Conservation (phyloP, 116 monocot genomes). For the Cymodocea nodosa region DNA sequence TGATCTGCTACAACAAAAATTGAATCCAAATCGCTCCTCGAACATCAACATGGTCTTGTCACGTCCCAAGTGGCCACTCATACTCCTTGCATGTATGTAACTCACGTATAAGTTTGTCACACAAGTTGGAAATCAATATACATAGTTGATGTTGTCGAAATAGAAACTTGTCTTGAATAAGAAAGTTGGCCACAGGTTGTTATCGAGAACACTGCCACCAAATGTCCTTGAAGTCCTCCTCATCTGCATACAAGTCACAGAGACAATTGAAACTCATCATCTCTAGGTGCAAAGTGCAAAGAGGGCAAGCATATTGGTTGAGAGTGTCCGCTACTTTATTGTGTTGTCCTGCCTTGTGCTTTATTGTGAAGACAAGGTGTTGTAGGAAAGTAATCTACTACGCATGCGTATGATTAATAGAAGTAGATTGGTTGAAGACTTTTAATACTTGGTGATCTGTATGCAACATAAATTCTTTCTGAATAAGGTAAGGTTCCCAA, state of each 20-base stretch:
- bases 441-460: slow-evolving; percentile 4
- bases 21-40: background rate
- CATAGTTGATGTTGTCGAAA: slow-evolving; percentile 4
- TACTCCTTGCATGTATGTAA: background rate
- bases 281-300: background rate
- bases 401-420: background rate
- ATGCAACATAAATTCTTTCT: background rate
- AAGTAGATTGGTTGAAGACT: background rate
- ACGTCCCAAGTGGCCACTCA: slow-evolving; percentile 5
- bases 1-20: background rate
- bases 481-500: background rate
- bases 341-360: background rate
- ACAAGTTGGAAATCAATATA: background rate
- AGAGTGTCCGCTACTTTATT: slow-evolving; percentile 3
- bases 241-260: slow-evolving; percentile 1
- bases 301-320: background rate
- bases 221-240: background rate
- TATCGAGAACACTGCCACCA: too few species aligned
- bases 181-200: too few species aligned
- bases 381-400: background rate
- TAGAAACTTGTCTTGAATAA: background rate
- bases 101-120: background rate
- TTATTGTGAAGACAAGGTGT: background rate
- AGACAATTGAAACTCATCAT: slow-evolving; percentile 12
- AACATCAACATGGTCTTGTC: slow-evolving; percentile 1